phyloP scores from a whole-genome alignment of 164 flowering plant species.

The Cinnamomum chago region DNA sequence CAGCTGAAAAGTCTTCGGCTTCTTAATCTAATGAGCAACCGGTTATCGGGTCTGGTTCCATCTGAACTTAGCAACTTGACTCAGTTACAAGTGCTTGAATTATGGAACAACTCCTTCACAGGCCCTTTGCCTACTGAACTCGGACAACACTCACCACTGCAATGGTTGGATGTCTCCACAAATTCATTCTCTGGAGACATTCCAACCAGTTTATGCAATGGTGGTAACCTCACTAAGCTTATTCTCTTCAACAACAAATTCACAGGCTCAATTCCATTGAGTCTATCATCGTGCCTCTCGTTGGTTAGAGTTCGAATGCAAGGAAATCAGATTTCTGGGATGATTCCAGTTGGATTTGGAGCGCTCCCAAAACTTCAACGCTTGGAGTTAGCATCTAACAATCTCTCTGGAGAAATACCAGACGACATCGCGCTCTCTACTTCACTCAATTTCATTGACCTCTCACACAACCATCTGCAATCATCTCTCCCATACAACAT shows the following conservation, averaged over 20 bases:
- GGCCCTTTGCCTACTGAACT: conserved; percentile 74
- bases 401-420: conserved; percentile 70
- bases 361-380: conserved; percentile 63
- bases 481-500: conserved; percentile 78
- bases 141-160: conserved; percentile 62
- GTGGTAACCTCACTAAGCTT: conserved; percentile 80
- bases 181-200: conserved; percentile 76
- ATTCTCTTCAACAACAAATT: conserved; percentile 88
- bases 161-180: conserved; percentile 86
- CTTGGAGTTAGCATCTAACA: conserved; percentile 75
- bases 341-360: conserved; percentile 79
- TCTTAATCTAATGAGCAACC: conserved; percentile 77
- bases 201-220: conserved; percentile 56
- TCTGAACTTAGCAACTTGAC: conserved; percentile 41
- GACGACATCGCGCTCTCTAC: conserved; percentile 57
- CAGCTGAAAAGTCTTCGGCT: conserved; percentile 57
- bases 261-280: conserved; percentile 61
- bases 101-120: conserved; percentile 86
- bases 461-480: conserved; percentile 64
- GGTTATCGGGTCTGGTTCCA: conserved; percentile 64
- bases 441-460: conserved; percentile 77
- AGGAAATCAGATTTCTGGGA: conserved; percentile 66
- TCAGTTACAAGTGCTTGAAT: conserved; percentile 59
- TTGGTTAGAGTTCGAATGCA: conserved; percentile 79
- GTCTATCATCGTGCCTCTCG: conserved; percentile 57